Percentiles rank a stretch among this genome's conserved stretches.
phyloP scores from a whole-genome alignment of 2,329 filamentous ascomycete genomes.

The Epichloe glyceriae region DNA sequence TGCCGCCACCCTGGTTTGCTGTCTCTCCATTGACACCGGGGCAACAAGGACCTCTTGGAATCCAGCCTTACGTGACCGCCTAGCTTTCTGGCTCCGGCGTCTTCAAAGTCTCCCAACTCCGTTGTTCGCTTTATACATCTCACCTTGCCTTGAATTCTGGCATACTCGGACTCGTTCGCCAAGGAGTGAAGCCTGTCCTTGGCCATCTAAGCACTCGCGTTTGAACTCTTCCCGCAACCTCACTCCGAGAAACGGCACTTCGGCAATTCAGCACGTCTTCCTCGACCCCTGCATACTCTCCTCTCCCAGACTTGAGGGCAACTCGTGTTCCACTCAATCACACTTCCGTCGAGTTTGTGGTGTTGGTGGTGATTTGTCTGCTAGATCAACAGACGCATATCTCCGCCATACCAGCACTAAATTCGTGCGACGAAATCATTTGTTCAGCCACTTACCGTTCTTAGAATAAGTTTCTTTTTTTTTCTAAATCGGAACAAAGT shows the following conservation, averaged over 20 bases:
- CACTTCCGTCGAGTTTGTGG: not conserved
- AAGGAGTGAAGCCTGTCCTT: not conserved
- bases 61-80: not conserved
- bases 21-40: not conserved
- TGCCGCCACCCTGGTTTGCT: not conserved
- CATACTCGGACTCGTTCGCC: not conserved
- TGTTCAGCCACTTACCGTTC: not conserved
- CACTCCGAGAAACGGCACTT: not conserved
- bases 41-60: not conserved
- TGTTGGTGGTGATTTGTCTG: not conserved
- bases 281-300: too few relatives aligned
- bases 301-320: not conserved
- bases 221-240: not conserved
- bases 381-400: not conserved
- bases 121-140: not conserved
- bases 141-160: not conserved
- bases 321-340: not conserved
- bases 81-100: not conserved
- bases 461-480: not conserved
- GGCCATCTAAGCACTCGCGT: not conserved
- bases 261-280: not conserved
- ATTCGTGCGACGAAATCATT: not conserved
- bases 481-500: not conserved
- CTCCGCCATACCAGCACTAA: not conserved
- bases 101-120: not conserved